Evolutionary conservation across 1,284 basidiomycete species (phyloP).

Genomic region (Cryptococcus wingfieldii): DNA sequence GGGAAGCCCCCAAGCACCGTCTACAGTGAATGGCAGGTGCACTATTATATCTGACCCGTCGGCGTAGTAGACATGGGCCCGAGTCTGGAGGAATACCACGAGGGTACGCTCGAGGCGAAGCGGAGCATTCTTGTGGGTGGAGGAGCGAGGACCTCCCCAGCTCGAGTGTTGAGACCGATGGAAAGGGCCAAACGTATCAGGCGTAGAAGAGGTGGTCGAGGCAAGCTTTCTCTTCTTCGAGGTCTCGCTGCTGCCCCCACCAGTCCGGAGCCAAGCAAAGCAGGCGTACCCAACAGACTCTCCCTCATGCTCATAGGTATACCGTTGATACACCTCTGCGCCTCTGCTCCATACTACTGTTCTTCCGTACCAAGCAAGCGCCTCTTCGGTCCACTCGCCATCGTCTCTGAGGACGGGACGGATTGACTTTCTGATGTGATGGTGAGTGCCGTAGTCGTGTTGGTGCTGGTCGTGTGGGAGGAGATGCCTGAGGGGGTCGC

Average conservation of each 20-base stretch:
- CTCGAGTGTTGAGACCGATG: constrained; percentile 29
- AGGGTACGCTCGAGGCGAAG: constrained; percentile 54
- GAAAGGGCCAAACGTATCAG: constrained; percentile 47
- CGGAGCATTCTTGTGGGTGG: constrained; percentile 4
- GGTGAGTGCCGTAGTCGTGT: neutral
- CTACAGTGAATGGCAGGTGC: constrained; percentile 74
- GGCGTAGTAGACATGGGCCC: constrained; percentile 67
- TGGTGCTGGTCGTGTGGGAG: constrained; percentile 4
- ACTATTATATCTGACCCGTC: constrained; percentile 73
- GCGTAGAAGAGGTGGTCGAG: constrained; percentile 1
- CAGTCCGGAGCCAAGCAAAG: constrained; percentile 59
- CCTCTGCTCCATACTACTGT: constrained; percentile 67
- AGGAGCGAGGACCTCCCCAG: constrained; percentile 24
- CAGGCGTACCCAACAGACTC: constrained; percentile 72
- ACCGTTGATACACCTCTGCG: constrained; percentile 65
- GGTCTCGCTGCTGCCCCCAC: neutral
- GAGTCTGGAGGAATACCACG: constrained; percentile 71
- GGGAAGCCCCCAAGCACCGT: constrained; percentile 69
- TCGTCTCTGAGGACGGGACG: neutral
- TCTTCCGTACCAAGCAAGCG: constrained; percentile 66
- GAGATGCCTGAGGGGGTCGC: neutral
- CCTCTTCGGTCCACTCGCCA: constrained; percentile 42
- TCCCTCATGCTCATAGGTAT: constrained; percentile 65
- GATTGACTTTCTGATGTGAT: neutral
- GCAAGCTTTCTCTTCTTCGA: neutral